Percentiles rank a stretch among this genome's conserved stretches.
Evolutionary conservation across 768 basidiomycete species (phyloP).

Genomic region (Astraeus odoratus): DNA sequence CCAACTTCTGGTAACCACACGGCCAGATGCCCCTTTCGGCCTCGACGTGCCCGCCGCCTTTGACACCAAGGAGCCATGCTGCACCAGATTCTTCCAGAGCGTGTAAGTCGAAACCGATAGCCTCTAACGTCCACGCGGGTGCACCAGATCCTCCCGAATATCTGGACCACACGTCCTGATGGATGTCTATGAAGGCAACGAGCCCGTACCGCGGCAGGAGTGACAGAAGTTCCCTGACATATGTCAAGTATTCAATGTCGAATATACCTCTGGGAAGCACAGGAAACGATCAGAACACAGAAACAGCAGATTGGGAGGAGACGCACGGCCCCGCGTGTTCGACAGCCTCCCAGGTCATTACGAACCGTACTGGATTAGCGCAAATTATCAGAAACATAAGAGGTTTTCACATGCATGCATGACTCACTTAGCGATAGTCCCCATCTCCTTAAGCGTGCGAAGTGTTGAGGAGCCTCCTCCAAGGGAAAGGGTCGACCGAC

Average conservation of each 20-base stretch:
- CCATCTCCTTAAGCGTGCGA: slow-evolving; percentile 76
- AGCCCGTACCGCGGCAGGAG: slow-evolving; percentile 69
- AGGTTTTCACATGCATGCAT: background rate
- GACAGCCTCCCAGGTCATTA: slow-evolving; percentile 95
- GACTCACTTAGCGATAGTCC: slow-evolving; percentile 77
- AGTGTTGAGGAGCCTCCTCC: slow-evolving; percentile 80
- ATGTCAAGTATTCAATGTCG: slow-evolving; percentile 76
- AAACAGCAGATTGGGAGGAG: background rate
- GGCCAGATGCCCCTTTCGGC: slow-evolving; percentile 87
- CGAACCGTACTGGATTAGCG: slow-evolving; percentile 65
- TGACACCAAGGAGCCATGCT: slow-evolving; percentile 80
- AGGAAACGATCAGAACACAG: background rate
- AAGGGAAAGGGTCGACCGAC: slow-evolving; percentile 89
- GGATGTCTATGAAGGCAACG: slow-evolving; percentile 69
- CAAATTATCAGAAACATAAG: background rate
- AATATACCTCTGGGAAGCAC: slow-evolving; percentile 61
- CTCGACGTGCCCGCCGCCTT: slow-evolving; percentile 67
- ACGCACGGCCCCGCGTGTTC: slow-evolving; percentile 91
- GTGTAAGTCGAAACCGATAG: slow-evolving; percentile 77
- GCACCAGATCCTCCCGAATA: slow-evolving; percentile 94
- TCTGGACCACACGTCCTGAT: slow-evolving; percentile 96
- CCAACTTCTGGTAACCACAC: slow-evolving; percentile 88
- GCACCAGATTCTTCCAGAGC: slow-evolving; percentile 77
- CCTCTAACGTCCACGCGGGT: slow-evolving; percentile 90
- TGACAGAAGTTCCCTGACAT: slow-evolving; percentile 63